Evolutionary conservation across 768 basidiomycete species (phyloP).

Genomic region (Favolaschia claudopus): DNA sequence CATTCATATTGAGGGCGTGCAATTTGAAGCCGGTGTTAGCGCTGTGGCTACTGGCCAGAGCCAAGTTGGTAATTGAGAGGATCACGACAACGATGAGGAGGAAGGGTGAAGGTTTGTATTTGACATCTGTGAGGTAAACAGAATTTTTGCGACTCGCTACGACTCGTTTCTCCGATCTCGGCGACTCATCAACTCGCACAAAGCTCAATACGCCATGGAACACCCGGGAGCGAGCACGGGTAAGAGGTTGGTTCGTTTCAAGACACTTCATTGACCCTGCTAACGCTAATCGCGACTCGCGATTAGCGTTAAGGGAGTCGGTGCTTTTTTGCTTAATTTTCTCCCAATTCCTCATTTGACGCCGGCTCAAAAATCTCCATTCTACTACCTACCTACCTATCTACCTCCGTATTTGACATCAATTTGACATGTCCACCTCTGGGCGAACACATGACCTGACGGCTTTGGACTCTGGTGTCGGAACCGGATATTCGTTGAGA

Average conservation of each 20-base stretch:
- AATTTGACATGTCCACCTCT: no score
- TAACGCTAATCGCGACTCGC: background rate
- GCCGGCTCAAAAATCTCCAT: no score
- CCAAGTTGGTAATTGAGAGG: background rate
- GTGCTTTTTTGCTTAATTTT: no score
- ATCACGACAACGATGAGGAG: background rate
- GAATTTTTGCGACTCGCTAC: conserved; percentile 13
- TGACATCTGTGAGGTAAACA: background rate
- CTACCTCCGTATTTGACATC: no score
- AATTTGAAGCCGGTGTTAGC: background rate
- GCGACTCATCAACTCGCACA: background rate
- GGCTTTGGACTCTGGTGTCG: no score
- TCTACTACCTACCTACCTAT: no score
- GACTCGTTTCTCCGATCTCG: background rate
- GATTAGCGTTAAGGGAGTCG: no score
- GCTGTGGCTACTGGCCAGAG: background rate
- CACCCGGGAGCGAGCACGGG: background rate
- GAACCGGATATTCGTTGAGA: no score
- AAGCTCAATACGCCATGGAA: conserved; percentile 15
- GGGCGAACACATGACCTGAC: no score
- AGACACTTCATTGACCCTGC: background rate
- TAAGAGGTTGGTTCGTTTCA: background rate
- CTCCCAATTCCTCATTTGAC: no score
- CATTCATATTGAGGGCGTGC: conserved; percentile 2
- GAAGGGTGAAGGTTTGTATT: background rate